Evolutionary conservation across 805 yeast genomes (phyloP).

Genomic region (Teunomyces lycoperdinae): DNA sequence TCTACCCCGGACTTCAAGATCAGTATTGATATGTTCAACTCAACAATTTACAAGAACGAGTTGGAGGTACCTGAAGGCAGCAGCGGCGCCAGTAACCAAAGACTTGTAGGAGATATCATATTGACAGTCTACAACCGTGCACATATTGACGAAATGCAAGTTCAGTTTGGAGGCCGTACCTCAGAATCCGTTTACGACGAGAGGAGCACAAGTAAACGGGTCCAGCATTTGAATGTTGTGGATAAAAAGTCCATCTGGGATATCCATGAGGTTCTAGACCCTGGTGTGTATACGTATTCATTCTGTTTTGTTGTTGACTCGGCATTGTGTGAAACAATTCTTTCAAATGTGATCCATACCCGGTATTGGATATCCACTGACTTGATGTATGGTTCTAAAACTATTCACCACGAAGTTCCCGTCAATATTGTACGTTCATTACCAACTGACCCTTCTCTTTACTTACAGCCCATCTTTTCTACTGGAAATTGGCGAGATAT

Average conservation of each 20-base stretch:
- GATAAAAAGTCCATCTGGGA: slow-evolving; percentile 1
- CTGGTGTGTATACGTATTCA: slow-evolving; percentile 13
- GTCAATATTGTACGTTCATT: slow-evolving; percentile 1
- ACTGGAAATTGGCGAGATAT: slow-evolving; percentile 18
- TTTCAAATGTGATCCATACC: not conserved
- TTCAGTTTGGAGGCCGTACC: not conserved
- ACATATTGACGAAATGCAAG: not conserved
- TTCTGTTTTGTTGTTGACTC: slow-evolving; percentile 12
- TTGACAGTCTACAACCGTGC: not conserved
- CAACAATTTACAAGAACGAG: slow-evolving; percentile 10
- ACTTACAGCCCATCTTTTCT: slow-evolving; percentile 9
- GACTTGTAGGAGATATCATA: not conserved
- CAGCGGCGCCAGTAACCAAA: not conserved
- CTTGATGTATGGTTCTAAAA: not conserved
- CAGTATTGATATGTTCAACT: slow-evolving; percentile 6
- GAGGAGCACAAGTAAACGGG: not conserved
- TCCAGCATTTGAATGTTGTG: not conserved
- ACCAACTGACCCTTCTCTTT: not conserved
- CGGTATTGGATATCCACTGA: not conserved
- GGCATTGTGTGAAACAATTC: slow-evolving; percentile 10
- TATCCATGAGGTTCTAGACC: not conserved
- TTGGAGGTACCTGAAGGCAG: not conserved
- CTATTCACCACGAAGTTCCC: not conserved
- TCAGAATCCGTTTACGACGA: not conserved
- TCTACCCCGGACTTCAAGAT: slow-evolving; percentile 17